Evolutionary conservation across 176 grass and related monocot species (phyloP), one percentile per base, ranked within the genome.

Genomic region (Oryza glaberrima): DNA sequence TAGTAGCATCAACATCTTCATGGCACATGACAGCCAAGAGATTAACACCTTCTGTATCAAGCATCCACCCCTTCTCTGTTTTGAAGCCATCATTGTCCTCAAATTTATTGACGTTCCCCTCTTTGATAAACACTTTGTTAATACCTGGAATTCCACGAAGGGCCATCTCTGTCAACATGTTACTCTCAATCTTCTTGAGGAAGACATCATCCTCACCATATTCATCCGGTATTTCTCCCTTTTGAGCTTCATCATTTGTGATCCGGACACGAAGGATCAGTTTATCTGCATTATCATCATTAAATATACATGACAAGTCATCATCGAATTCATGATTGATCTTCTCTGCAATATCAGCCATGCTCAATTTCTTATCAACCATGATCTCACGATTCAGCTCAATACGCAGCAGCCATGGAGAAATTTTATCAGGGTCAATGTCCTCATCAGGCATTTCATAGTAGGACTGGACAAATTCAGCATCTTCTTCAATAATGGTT

Each of bases 311-410:
- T 76, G 96, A 92, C 54, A 98, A 83, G 45, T 98, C 96, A 16
- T 94, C 93, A 83, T 95, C 96, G 17, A 98, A 98, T 75, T 95
- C 96, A 79, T 92, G 93, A 88, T 95, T 98, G 25, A 98, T 98
- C 86, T 95, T 98, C 60, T 95, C 96, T 1, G 96, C 96, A 76
- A 98, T 98, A 79, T 95, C 91, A 75, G 91, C 96, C 96, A 95
- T 98, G 88, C 93, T 98, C 83, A 98, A 85, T 88, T 98, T 98
- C 89, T 98, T 98, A 88, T 96, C 96, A 79, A 98, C 91, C 96
- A 98, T 98, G 93, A 98, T 96, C 78, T 98, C 96, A 78, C 93
- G 91, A 64, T 98, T 95, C 43, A 98, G 90, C 71, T 95, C 96
- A 78, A 98, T 94, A 84, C 96, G 93, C 69, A 94, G 86, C 78